A percentile compares a stretch with the other conserved stretches of the same genome.
These are phyloP conservation scores for Diaporthe vexans DNA, from an alignment of 2,329 filamentous ascomycete genomes.

Conservation along the genomic window DNA sequence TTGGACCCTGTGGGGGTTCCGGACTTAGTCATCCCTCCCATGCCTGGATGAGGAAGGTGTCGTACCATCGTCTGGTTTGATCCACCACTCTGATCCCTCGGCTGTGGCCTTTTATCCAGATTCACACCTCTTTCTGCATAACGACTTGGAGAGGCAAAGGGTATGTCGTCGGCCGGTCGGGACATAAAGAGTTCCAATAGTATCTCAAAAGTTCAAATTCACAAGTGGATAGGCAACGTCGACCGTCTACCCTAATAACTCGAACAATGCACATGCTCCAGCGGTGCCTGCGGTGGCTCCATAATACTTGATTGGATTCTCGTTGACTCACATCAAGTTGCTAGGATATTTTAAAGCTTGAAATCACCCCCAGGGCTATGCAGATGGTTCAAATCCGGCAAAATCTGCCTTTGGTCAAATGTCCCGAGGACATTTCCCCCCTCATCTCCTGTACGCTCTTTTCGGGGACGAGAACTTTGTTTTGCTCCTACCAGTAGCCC, in stretches of 20 bases:
- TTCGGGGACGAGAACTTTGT: no score
- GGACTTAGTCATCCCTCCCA: constrained; percentile 17
- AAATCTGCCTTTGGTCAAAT: background rate
- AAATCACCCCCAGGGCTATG: fast-evolving
- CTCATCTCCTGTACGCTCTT: background rate
- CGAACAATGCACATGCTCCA: background rate
- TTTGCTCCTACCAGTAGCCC: no score
- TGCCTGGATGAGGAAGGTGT: background rate
- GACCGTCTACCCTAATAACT: background rate
- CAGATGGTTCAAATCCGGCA: background rate
- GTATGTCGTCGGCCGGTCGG: no score
- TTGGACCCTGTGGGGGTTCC: constrained; percentile 8
- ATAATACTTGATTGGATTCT: background rate
- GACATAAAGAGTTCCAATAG: background rate
- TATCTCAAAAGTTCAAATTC: background rate
- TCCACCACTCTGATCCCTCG: background rate
- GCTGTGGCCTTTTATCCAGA: background rate
- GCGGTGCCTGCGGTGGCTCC: background rate
- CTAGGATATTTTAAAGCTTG: no score
- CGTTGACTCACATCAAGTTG: background rate
- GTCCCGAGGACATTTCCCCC: no score
- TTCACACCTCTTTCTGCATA: background rate
- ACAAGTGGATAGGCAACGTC: background rate
- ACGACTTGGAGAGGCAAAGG: background rate
- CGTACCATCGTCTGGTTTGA: background rate